These are phyloP conservation scores for Trapa incisa DNA, from an alignment of 345 rosid species.

Conservation along the genomic window DNA sequence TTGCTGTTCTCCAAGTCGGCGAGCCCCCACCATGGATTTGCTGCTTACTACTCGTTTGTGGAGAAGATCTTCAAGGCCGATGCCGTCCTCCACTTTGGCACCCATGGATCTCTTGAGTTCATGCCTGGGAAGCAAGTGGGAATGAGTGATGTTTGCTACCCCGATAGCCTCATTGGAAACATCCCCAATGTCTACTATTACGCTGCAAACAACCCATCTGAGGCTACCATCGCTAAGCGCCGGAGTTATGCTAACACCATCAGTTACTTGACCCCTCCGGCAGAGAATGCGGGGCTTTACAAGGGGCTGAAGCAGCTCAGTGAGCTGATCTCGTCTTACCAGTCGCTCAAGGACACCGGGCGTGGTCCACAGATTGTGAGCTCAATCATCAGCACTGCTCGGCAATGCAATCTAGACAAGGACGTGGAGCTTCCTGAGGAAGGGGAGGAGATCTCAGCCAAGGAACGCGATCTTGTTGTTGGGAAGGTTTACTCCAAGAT, in stretches of 20 bases:
- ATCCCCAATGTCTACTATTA: conserved; percentile 93
- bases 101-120: conserved; percentile 94
- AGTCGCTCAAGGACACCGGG: conserved; percentile 88
- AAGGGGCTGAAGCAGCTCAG: conserved; percentile 94
- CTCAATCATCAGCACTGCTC: conserved; percentile 89
- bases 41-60: conserved; percentile 88
- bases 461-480: conserved; percentile 78
- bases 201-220: conserved; percentile 96
- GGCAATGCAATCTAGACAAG: conserved; percentile 93
- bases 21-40: conserved; percentile 95
- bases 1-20: conserved; percentile 94
- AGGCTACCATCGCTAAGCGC: conserved; percentile 95
- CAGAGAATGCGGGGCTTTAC: conserved; percentile 98
- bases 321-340: conserved; percentile 92
- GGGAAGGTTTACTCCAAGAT: conserved; percentile 96
- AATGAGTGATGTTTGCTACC: conserved; percentile 92
- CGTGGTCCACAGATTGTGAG: conserved; percentile 88
- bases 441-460: conserved; percentile 50
- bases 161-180: conserved; percentile 93
- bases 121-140: conserved; percentile 99
- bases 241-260: conserved; percentile 96
- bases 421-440: conserved; percentile 88
- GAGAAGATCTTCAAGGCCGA: conserved; percentile 95
- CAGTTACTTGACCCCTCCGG: conserved; percentile 96
- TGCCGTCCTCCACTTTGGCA: conserved; percentile 96